Evolutionary conservation across 306 rosid species (phyloP), one percentile per base, ranked within the genome.

Genomic region (Corylus avellana): DNA sequence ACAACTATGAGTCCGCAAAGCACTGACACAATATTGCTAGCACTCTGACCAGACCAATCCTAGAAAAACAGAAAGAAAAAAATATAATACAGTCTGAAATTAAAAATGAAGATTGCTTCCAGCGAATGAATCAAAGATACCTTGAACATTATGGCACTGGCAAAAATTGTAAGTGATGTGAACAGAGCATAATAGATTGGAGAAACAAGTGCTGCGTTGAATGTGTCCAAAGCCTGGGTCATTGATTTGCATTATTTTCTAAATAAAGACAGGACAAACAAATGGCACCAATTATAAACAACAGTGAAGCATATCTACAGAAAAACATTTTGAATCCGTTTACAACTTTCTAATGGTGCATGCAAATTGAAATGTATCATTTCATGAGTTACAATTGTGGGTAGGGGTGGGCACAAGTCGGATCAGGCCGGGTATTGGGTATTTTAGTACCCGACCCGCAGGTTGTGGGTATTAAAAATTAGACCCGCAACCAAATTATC

Each of bases 31-130:
- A 95, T 90, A 78, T 86, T 95, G 87, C 92, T 90, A 44, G 86
- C 90, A 82, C 94, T 95, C 88, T 95, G 98, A 82, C 96, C 99
- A 75, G 86, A 90, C 83, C 91, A 95, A 88, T 91, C 97, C 98
- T 95, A 84, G 32, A 74, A 78, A 11, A 42, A n/a, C 4, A 39
- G n/a, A 39, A 39, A 58, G 74, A 37, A 27, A 54, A 35, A n/a
- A 67, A 17, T 8, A 17, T 8, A 67, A 14, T n/a, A 67, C 72
- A 67, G 29, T 14, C 48, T 39, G 50, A 67, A 39, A 17, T 39
- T 7, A n/a, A 67, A 67, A 39, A 8, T 67, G 50, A 12, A 67
- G 51, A 67, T 37, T 67, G 17, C 25, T 18, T 67, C 14, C 55
- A 55, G 13, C 35, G 83, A 51, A 75, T 79, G 70, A 46, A 73